Conservation (phyloP, 495 filamentous ascomycete species). For the Letharia lupina region DNA sequence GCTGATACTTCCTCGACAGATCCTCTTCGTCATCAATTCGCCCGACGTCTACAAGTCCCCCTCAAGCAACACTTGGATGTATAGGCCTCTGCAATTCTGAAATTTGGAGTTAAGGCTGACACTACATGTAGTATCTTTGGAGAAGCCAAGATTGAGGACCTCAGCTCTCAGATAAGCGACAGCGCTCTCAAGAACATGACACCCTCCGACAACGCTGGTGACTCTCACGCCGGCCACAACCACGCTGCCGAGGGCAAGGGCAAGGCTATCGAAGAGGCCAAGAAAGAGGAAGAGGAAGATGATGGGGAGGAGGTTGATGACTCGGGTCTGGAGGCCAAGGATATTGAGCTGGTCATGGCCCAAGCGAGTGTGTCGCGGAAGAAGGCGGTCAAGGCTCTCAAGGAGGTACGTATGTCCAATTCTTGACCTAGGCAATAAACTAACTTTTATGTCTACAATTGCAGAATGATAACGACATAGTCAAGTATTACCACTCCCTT, state of each 20-base stretch:
- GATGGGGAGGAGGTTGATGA: slow-evolving; percentile 95
- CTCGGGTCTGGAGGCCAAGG: slow-evolving; percentile 88
- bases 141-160: slow-evolving; percentile 99
- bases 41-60: slow-evolving; percentile 99
- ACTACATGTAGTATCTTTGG: slow-evolving; percentile 77
- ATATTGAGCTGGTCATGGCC: slow-evolving; percentile 98
- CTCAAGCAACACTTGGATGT: slow-evolving; percentile 99
- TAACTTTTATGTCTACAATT: slow-evolving; percentile 34
- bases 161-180: slow-evolving; percentile 65
- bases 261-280: slow-evolving; percentile 66
- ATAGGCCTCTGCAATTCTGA: slow-evolving; percentile 30
- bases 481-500: slow-evolving; percentile 48
- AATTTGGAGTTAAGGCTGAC: not conserved
- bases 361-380: slow-evolving; percentile 92
- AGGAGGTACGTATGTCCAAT: slow-evolving; percentile 30
- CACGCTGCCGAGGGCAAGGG: slow-evolving; percentile 62
- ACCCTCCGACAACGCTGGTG: slow-evolving; percentile 70
- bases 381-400: slow-evolving; percentile 96
- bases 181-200: slow-evolving; percentile 23
- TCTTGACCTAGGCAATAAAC: not conserved
- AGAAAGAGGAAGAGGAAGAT: slow-evolving; percentile 86
- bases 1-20: slow-evolving; percentile 46
- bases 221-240: slow-evolving; percentile 67
- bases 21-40: slow-evolving; percentile 98
- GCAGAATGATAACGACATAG: slow-evolving; percentile 94